Conservation (phyloP, 2,329 filamentous ascomycete species). For the Nigrospora sphaerica region DNA sequence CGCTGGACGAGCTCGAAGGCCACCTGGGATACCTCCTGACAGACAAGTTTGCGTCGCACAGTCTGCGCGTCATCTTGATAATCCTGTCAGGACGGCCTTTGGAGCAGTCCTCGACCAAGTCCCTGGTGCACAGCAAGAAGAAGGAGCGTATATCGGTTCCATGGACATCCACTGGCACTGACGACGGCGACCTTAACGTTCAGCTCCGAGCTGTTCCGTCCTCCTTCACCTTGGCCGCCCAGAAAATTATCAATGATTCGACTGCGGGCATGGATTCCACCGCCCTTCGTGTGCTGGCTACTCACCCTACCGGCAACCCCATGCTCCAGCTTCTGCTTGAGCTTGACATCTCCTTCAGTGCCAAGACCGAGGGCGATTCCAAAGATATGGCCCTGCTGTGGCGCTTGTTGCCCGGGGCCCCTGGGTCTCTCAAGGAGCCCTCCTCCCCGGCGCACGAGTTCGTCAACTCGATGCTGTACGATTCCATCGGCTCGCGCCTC, state of each 20-base stretch:
- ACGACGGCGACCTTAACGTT: constrained; percentile 38
- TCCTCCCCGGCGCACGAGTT: constrained; percentile 69
- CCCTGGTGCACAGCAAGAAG: constrained; percentile 81
- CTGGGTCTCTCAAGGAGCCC: constrained; percentile 62
- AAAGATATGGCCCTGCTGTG: constrained; percentile 54
- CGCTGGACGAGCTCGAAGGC: constrained; percentile 81
- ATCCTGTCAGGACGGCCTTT: constrained; percentile 79
- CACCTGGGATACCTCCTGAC: constrained; percentile 79
- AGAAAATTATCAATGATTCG: constrained; percentile 75
- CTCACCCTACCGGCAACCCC: constrained; percentile 85
- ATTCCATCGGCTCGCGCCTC: constrained; percentile 81
- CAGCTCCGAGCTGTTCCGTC: constrained; percentile 60
- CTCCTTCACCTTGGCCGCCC: constrained; percentile 69
- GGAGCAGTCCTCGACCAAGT: constrained; percentile 60
- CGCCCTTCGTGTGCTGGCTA: constrained; percentile 75
- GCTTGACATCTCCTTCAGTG: constrained; percentile 71
- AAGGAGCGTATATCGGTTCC: constrained; percentile 75
- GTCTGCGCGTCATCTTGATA: constrained; percentile 76
- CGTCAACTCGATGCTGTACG: constrained; percentile 81
- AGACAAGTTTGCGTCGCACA: constrained; percentile 84
- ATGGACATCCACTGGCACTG: constrained; percentile 42
- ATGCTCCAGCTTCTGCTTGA: constrained; percentile 86
- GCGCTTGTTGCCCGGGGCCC: constrained; percentile 70
- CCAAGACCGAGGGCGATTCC: constrained; percentile 42
- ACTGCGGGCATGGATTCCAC: constrained; percentile 69